Percentiles rank a stretch among this genome's conserved stretches.
These are phyloP conservation scores for Gracilariopsis chorda DNA, from an alignment of 23 red algal species.

Conservation along the genomic window DNA sequence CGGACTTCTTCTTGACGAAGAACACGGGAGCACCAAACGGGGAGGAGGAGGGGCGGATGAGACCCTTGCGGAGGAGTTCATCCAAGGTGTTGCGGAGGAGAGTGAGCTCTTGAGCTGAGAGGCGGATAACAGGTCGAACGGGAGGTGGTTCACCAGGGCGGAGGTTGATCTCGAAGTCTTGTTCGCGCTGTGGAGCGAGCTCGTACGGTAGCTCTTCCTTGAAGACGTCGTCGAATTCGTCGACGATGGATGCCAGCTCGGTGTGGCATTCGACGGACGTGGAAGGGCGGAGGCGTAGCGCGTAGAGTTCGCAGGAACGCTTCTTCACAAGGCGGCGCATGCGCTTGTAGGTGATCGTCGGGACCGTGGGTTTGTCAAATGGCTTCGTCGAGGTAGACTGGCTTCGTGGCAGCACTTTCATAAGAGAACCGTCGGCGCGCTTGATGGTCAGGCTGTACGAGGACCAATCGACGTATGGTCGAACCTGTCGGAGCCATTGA, in stretches of 20 bases:
- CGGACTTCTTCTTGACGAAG: background rate
- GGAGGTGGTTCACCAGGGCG: background rate
- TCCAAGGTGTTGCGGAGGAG: background rate
- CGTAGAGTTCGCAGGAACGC: background rate
- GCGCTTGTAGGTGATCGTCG: background rate
- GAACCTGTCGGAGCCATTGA: background rate
- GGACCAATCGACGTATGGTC: background rate
- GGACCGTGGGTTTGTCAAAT: background rate
- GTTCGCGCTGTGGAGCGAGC: background rate
- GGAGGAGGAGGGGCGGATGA: background rate
- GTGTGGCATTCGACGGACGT: background rate
- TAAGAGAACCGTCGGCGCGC: background rate
- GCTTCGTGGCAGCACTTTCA: background rate
- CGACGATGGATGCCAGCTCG: background rate
- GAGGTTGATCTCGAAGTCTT: conserved; percentile 32
- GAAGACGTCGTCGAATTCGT: conserved; percentile 4
- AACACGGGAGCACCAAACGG: conserved; percentile 8
- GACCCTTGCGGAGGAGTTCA: background rate
- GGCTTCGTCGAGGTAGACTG: background rate
- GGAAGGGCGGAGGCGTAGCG: background rate
- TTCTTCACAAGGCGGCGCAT: background rate
- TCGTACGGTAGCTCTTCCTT: background rate
- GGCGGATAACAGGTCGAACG: conserved; percentile 23
- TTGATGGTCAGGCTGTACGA: background rate
- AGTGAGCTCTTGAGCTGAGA: background rate